Evolutionary conservation across 2,329 filamentous ascomycete genomes (phyloP).

Genomic region (Penicillium sp.): DNA sequence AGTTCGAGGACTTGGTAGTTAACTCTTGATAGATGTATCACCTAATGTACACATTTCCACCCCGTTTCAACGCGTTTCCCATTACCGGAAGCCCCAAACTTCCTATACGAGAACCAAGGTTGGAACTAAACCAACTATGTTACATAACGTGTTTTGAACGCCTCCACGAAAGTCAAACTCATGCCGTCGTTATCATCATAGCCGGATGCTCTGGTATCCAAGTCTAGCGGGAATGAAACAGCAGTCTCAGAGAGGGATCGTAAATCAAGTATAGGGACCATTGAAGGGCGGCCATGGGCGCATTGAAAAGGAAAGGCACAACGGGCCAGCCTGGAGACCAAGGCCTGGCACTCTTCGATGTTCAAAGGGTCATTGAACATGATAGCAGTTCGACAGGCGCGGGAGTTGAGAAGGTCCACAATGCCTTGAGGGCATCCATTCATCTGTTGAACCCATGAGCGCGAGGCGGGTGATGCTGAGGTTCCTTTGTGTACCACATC

Average conservation of each 20-base stretch:
- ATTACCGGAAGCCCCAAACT: background rate
- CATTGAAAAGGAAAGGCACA: constrained; percentile 53
- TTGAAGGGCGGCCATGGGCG: constrained; percentile 51
- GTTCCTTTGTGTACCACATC: background rate
- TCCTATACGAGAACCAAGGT: background rate
- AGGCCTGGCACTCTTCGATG: constrained; percentile 38
- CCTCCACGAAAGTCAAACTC: constrained; percentile 16
- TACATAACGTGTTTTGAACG: constrained; percentile 18
- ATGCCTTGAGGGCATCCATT: constrained; percentile 72
- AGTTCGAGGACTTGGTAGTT: background rate
- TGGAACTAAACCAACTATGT: constrained; percentile 6
- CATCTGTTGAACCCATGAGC: constrained; percentile 61
- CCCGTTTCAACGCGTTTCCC: background rate
- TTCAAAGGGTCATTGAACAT: constrained; percentile 52
- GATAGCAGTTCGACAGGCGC: constrained; percentile 50
- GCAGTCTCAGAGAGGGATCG: constrained; percentile 6
- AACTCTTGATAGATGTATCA: background rate
- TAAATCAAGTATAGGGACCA: constrained; percentile 46
- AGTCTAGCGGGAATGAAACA: background rate
- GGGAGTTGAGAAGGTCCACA: constrained; percentile 59
- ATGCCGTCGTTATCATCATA: constrained; percentile 6
- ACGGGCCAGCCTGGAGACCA: constrained; percentile 40
- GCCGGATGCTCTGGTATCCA: background rate
- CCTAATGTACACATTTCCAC: background rate
- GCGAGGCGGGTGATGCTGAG: background rate